A percentile compares a stretch with the other conserved stretches of the same genome.
phyloP scores from a whole-genome alignment of 2,329 filamentous ascomycete species.

The Talaromyces sp. region DNA sequence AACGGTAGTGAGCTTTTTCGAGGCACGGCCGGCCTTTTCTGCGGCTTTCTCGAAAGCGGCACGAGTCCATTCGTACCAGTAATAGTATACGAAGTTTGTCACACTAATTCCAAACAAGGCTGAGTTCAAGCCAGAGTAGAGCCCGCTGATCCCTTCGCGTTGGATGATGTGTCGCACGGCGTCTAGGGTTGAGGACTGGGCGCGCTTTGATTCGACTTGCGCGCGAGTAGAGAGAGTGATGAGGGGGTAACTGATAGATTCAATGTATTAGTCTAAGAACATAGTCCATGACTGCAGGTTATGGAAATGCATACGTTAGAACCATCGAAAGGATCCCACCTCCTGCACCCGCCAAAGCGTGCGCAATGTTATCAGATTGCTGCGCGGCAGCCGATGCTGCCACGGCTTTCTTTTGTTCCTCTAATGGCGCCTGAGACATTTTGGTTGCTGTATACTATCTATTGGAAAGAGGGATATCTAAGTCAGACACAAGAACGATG shows the following conservation, averaged over 20 bases:
- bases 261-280: neutral
- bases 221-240: constrained; percentile 96
- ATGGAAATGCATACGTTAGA: constrained; percentile 61
- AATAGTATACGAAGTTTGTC: constrained; percentile 99
- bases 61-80: constrained; percentile 98
- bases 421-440: constrained; percentile 38
- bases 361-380: constrained; percentile 93
- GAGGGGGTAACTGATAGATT: constrained; percentile 70
- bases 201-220: constrained; percentile 94
- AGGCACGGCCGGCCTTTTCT: constrained; percentile 63
- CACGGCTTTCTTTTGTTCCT: constrained; percentile 33
- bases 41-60: constrained; percentile 75
- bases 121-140: constrained; percentile 90
- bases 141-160: constrained; percentile 79
- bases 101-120: constrained; percentile 96
- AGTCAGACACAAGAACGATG: neutral
- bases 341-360: constrained; percentile 86
- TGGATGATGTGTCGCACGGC: constrained; percentile 82
- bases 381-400: constrained; percentile 62
- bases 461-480: neutral
- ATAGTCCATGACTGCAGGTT: neutral
- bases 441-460: constrained; percentile 5
- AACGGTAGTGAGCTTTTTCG: constrained; percentile 78
- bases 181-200: constrained; percentile 75
- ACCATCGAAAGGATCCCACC: constrained; percentile 94